Evolutionary conservation across 306 rosid species (phyloP).

Genomic region (Dryas octopetala): DNA sequence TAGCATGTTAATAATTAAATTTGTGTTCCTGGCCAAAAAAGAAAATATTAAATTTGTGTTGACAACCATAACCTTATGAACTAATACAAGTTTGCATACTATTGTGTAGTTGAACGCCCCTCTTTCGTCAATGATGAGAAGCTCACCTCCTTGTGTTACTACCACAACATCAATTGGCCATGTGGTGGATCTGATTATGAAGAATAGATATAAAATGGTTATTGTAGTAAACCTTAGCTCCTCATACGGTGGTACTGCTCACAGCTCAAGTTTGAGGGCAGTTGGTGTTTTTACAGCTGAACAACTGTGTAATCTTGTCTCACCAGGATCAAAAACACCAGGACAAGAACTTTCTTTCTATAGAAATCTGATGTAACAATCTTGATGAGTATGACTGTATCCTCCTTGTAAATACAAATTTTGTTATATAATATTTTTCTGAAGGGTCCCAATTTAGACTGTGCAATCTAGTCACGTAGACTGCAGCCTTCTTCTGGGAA

Average conservation of each 20-base stretch:
- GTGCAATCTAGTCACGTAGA: too few relatives aligned
- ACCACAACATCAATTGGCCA: constrained; percentile 52
- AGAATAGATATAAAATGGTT: constrained; percentile 53
- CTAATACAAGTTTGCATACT: background rate
- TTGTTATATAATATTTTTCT: background rate
- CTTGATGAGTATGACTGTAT: background rate
- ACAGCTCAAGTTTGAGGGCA: constrained; percentile 43
- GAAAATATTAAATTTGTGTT: background rate
- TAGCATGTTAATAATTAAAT: too few relatives aligned
- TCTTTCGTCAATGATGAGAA: constrained; percentile 73
- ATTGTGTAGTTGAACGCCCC: constrained; percentile 60
- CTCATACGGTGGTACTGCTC: constrained; percentile 27
- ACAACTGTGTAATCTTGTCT: constrained; percentile 45
- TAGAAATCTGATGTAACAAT: constrained; percentile 18
- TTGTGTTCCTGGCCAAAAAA: too few relatives aligned
- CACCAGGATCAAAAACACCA: constrained; percentile 37
- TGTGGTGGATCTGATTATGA: constrained; percentile 62
- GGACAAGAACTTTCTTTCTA: constrained; percentile 31
- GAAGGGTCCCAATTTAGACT: too few relatives aligned
- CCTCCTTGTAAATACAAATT: constrained; percentile 5
- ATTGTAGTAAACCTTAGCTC: constrained; percentile 50
- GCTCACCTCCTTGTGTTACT: constrained; percentile 63
- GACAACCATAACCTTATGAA: background rate
- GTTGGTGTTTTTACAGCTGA: constrained; percentile 64
- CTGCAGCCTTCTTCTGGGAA: too few relatives aligned